Conservation (phyloP, 2,329 filamentous ascomycete species). For the Fulvia fulva region DNA sequence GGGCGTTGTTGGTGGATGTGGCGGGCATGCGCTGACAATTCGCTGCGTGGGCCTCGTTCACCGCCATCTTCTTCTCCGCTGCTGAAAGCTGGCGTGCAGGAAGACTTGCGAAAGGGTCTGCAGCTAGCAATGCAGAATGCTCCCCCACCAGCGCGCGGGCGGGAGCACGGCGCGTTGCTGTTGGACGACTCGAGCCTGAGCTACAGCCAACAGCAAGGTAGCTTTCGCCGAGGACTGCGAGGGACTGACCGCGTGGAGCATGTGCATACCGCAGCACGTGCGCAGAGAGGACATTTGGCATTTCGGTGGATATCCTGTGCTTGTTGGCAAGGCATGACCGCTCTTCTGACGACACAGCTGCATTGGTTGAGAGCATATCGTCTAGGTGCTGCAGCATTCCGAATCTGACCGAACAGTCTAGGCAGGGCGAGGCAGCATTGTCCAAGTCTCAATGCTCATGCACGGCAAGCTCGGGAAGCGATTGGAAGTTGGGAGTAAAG, state of each 20-base stretch:
- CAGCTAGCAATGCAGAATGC: neutral
- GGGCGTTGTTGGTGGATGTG: neutral
- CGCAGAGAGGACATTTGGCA: neutral
- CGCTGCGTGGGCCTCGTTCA: constrained; percentile 1
- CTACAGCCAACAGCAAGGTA: neutral
- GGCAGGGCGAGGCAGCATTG: too few species aligned
- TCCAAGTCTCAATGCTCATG: too few species aligned
- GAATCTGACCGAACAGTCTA: neutral
- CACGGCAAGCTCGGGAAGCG: too few species aligned
- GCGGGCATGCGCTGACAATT: neutral
- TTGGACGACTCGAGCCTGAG: constrained; percentile 5
- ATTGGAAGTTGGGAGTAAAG: too few species aligned
- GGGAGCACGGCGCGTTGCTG: neutral
- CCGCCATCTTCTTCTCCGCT: constrained; percentile 3
- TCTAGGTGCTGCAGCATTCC: neutral
- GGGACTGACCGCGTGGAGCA: neutral
- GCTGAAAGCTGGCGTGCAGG: constrained; percentile 2
- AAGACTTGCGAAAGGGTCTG: neutral
- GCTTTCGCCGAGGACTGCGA: neutral
- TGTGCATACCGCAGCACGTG: too few species aligned
- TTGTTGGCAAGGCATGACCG: constrained; percentile 2
- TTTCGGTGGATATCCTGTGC: neutral
- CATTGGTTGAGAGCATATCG: neutral
- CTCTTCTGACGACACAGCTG: constrained; percentile 3
- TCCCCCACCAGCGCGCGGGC: neutral